Evolutionary conservation across 2,329 filamentous ascomycete genomes (phyloP).

Genomic region (Xylariomycetidae sp.): DNA sequence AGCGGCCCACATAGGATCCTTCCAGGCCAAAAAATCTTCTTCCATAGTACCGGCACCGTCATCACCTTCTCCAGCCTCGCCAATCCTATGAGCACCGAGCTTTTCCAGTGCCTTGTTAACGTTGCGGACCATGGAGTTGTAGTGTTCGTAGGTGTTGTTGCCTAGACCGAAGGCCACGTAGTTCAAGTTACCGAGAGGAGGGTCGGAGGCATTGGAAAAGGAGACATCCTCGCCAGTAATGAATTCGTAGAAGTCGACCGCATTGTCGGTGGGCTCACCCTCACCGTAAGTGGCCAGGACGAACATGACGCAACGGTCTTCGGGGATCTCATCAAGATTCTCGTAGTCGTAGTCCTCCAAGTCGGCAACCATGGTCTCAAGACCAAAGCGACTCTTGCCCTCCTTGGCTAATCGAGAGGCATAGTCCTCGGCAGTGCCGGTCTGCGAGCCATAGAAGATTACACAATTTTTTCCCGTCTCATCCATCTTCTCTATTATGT

Average conservation of each 20-base stretch:
- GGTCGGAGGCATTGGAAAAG: constrained; percentile 71
- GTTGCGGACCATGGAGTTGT: constrained; percentile 96
- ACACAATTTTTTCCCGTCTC: constrained; percentile 95
- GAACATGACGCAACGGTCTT: constrained; percentile 90
- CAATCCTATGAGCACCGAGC: constrained; percentile 78
- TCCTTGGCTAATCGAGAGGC: constrained; percentile 95
- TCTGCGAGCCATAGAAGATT: constrained; percentile 98
- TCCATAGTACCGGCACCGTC: constrained; percentile 99
- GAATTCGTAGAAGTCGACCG: constrained; percentile 98
- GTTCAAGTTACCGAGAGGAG: constrained; percentile 75
- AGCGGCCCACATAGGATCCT: constrained; percentile 96
- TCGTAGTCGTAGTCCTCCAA: constrained; percentile 97
- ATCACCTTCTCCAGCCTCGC: constrained; percentile 87
- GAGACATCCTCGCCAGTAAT: constrained; percentile 72
- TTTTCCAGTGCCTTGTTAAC: constrained; percentile 76
- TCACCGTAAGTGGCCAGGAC: constrained; percentile 96
- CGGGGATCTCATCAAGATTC: constrained; percentile 80
- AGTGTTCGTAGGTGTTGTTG: constrained; percentile 99
- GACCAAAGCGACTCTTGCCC: constrained; percentile 88
- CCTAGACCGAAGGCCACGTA: constrained; percentile 94
- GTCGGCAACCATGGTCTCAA: constrained; percentile 98
- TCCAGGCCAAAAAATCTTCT: constrained; percentile 98
- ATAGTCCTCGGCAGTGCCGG: constrained; percentile 96
- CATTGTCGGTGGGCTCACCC: constrained; percentile 97
- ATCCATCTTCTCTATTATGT: constrained; percentile 94